A percentile compares a stretch with the other conserved stretches of the same genome.
These are phyloP conservation scores for Lactarius trivialis DNA, from an alignment of 768 basidiomycete genomes.

Conservation along the genomic window DNA sequence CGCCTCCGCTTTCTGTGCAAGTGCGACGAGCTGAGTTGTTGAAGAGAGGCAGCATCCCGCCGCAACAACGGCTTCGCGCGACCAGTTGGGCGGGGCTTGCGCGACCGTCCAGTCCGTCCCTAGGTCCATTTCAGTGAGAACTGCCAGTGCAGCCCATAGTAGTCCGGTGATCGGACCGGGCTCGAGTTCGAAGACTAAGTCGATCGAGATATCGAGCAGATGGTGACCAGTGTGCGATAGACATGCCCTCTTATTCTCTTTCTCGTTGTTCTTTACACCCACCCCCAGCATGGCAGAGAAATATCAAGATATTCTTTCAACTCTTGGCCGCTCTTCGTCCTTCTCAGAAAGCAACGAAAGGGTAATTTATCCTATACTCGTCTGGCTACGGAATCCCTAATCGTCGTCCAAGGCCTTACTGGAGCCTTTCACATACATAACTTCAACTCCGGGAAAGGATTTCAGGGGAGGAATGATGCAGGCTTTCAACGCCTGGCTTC, in stretches of 20 bases:
- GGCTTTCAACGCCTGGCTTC: conserved; percentile 90
- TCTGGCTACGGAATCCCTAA: neutral
- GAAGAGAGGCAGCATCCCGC: too few species aligned
- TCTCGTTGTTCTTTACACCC: neutral
- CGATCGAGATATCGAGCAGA: neutral
- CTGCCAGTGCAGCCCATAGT: too few species aligned
- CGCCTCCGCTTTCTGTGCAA: conserved; percentile 78
- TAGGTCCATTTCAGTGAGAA: too few species aligned
- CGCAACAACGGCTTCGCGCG: too few species aligned
- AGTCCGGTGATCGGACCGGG: too few species aligned
- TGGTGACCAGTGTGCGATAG: neutral
- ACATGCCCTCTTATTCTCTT: neutral
- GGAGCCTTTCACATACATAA: conserved; percentile 84
- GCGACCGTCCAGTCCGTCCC: too few species aligned
- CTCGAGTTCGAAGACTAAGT: too few species aligned
- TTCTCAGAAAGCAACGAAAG: conserved; percentile 13
- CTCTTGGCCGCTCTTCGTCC: conserved; percentile 1
- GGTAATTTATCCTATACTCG: neutral
- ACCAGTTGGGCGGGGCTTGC: too few species aligned
- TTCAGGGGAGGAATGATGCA: conserved; percentile 81
- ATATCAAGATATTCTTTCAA: conserved; percentile 16
- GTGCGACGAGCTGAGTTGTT: too few species aligned
- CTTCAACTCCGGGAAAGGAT: conserved; percentile 86
- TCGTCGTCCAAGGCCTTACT: conserved; percentile 43
- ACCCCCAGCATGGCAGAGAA: conserved; percentile 15